Evolutionary conservation across 306 rosid species (phyloP).

Genomic region (Ceratonia siliqua): DNA sequence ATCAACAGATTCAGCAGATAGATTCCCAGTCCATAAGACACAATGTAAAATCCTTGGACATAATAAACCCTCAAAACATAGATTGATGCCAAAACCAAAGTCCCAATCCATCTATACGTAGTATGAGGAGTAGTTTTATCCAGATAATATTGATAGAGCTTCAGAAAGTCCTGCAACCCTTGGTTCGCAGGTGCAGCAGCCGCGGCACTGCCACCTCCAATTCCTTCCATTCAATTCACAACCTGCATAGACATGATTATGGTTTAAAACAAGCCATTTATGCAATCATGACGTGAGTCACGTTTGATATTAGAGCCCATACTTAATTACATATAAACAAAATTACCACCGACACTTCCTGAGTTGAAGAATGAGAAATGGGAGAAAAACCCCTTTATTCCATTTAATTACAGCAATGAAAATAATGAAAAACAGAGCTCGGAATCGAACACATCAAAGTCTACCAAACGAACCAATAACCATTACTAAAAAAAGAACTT

Average conservation of each 20-base stretch:
- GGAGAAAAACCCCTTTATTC: neutral
- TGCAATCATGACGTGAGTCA: neutral
- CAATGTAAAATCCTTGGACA: constrained; percentile 75
- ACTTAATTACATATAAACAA: neutral
- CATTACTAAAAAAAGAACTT: neutral
- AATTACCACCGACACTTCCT: neutral
- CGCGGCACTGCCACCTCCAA: constrained; percentile 54
- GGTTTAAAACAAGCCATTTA: neutral
- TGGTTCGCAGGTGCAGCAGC: constrained; percentile 58
- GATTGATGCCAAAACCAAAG: constrained; percentile 39
- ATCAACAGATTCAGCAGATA: constrained; percentile 83
- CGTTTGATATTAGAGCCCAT: neutral
- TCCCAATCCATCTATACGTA: constrained; percentile 68
- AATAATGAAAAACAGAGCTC: neutral
- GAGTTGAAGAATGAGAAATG: neutral
- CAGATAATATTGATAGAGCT: constrained; percentile 65
- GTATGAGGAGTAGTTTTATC: constrained; percentile 75
- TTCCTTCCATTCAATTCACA: constrained; percentile 43
- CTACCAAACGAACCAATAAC: neutral
- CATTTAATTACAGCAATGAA: neutral
- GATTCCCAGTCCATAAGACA: constrained; percentile 83
- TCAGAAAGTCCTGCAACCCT: constrained; percentile 52
- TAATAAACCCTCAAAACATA: constrained; percentile 59
- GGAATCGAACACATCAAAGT: neutral
- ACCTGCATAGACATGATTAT: neutral